Percentiles rank a stretch among this genome's conserved stretches.
phyloP scores from a whole-genome alignment of 1,139 yeast genomes.

The Kodamaea arcana region DNA sequence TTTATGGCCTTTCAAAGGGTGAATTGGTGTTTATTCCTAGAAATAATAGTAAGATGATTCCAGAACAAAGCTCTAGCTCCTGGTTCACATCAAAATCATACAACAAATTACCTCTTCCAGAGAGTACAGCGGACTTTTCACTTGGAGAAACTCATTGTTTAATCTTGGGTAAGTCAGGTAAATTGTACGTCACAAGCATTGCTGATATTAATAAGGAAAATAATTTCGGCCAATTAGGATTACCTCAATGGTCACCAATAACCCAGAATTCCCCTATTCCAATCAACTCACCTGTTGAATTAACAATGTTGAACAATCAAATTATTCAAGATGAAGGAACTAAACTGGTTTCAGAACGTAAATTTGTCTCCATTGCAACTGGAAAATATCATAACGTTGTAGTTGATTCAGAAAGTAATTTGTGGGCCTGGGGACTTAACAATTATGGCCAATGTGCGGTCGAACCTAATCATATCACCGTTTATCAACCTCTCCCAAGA shows the following conservation, averaged over 20 bases:
- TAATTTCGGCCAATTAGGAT: conserved; percentile 79
- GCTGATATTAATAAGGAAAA: conserved; percentile 16
- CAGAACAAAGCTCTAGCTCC: conserved; percentile 17
- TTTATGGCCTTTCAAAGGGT: conserved; percentile 56
- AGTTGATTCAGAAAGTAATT: conserved; percentile 54
- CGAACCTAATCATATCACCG: conserved; percentile 61
- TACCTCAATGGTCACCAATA: conserved; percentile 67
- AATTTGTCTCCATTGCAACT: conserved; percentile 57
- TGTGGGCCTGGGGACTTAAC: conserved; percentile 86
- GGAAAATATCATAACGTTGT: conserved; percentile 76
- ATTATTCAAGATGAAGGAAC: conserved; percentile 18
- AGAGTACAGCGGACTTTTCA: conserved; percentile 47
- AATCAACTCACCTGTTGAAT: conserved; percentile 27
- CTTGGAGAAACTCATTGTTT: conserved; percentile 69
- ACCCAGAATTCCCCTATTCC: conserved; percentile 21
- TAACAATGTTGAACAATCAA: conserved; percentile 36
- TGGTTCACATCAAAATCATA: conserved; percentile 21
- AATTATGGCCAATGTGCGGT: conserved; percentile 80
- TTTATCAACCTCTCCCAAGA: conserved; percentile 66
- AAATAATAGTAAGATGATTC: conserved; percentile 13
- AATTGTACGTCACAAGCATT: conserved; percentile 56
- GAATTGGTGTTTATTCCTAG: conserved; percentile 51
- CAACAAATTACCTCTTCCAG: conserved; percentile 20
- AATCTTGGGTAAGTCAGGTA: conserved; percentile 56
- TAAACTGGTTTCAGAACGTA: conserved; percentile 34